Percentiles rank a stretch among this genome's conserved stretches.
Evolutionary conservation across 2,329 filamentous ascomycete genomes (phyloP).

Genomic region (Aspergillus clavatus): DNA sequence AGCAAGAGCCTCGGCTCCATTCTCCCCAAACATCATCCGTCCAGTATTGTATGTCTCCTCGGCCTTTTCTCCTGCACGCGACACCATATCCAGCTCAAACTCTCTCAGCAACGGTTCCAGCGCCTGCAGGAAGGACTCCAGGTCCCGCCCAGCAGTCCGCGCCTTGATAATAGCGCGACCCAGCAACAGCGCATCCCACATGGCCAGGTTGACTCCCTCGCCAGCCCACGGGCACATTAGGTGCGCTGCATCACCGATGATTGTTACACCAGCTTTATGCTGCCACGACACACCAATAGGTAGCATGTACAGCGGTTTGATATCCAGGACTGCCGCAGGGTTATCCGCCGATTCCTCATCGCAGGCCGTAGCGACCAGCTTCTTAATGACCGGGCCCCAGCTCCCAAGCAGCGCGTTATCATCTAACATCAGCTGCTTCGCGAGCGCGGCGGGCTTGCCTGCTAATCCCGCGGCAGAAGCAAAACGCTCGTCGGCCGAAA

Average conservation of each 20-base stretch:
- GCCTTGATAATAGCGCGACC: slow-evolving; percentile 17
- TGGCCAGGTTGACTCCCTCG: slow-evolving; percentile 25
- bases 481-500: slow-evolving; percentile 18
- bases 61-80: slow-evolving; percentile 4
- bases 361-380: slow-evolving; percentile 16
- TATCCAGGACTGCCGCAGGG: slow-evolving; percentile 3
- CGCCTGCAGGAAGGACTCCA: slow-evolving; percentile 3
- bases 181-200: slow-evolving; percentile 20
- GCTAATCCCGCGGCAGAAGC: slow-evolving; percentile 4
- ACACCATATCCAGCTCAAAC: slow-evolving; percentile 18
- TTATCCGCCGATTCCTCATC: slow-evolving; percentile 12
- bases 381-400: slow-evolving; percentile 16
- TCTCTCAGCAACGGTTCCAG: slow-evolving; percentile 15
- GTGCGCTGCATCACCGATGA: slow-evolving; percentile 29
- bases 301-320: slow-evolving; percentile 20
- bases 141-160: slow-evolving; percentile 1
- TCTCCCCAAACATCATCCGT: slow-evolving; percentile 7
- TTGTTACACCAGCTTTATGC: slow-evolving; percentile 15
- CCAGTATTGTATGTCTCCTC: slow-evolving; percentile 5
- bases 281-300: slow-evolving; percentile 16
- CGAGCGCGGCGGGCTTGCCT: slow-evolving; percentile 13
- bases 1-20: slow-evolving; percentile 5
- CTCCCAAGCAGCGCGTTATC: slow-evolving; percentile 12
- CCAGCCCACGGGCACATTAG: slow-evolving; percentile 28
- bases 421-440: slow-evolving; percentile 14